Percentiles rank a stretch among this genome's conserved stretches.
phyloP scores from a whole-genome alignment of 2,329 filamentous ascomycete species.

The Colletotrichum lindemuthianum region DNA sequence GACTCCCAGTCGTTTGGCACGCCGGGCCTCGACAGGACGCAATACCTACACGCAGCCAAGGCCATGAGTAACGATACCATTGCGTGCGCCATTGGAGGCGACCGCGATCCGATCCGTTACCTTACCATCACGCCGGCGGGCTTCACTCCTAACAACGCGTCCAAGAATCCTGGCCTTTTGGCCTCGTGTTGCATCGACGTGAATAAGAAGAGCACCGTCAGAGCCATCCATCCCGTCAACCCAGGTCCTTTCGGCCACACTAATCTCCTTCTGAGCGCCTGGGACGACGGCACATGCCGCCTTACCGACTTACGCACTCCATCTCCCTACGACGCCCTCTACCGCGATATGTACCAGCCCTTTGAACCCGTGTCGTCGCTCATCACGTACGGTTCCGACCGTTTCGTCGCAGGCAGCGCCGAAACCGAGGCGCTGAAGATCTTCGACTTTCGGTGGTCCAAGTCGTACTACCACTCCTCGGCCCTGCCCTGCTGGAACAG shows the following conservation, averaged over 20 bases:
- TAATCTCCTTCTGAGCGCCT: slow-evolving; percentile 59
- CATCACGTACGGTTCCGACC: slow-evolving; percentile 59
- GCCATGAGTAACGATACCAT: slow-evolving; percentile 58
- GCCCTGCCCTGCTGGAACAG: slow-evolving; percentile 56
- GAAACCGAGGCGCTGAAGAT: slow-evolving; percentile 56
- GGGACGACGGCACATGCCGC: slow-evolving; percentile 61
- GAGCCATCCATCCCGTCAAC: slow-evolving; percentile 58
- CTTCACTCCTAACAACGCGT: slow-evolving; percentile 48
- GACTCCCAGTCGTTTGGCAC: slow-evolving; percentile 29
- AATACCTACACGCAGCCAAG: slow-evolving; percentile 48
- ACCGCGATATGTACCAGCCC: slow-evolving; percentile 63
- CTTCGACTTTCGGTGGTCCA: slow-evolving; percentile 65
- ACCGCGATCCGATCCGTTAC: slow-evolving; percentile 55
- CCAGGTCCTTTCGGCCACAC: slow-evolving; percentile 42
- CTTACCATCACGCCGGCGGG: slow-evolving; percentile 58
- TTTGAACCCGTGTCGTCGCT: slow-evolving; percentile 57
- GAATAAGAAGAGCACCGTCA: slow-evolving; percentile 51
- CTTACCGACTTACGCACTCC: slow-evolving; percentile 58
- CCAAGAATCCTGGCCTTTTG: slow-evolving; percentile 44
- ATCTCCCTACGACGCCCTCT: slow-evolving; percentile 57
- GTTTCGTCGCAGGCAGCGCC: slow-evolving; percentile 61
- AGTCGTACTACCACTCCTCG: slow-evolving; percentile 59
- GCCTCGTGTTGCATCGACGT: slow-evolving; percentile 40
- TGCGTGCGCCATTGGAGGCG: slow-evolving; percentile 56
- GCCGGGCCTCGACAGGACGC: slow-evolving; percentile 35